These are phyloP conservation scores for Hygrocybe punicea DNA, from an alignment of 768 basidiomycete species.

Conservation along the genomic window DNA sequence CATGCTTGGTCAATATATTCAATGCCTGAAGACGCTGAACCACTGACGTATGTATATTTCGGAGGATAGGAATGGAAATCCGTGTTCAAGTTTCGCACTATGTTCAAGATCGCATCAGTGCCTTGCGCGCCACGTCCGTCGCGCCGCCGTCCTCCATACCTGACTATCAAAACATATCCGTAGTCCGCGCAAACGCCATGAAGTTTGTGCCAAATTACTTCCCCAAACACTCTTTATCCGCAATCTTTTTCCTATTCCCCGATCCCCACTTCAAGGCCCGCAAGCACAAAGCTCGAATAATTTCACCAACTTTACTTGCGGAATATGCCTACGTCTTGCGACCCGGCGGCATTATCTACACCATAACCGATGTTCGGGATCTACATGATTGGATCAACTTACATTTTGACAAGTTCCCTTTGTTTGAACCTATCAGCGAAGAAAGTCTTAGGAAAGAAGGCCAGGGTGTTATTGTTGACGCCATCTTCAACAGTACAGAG, in stretches of 20 bases:
- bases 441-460: slow-evolving; percentile 72
- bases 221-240: slow-evolving; percentile 79
- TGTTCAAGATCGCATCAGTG: slow-evolving; percentile 88
- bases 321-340: slow-evolving; percentile 94
- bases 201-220: slow-evolving; percentile 98
- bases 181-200: slow-evolving; percentile 96
- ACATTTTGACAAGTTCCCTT: slow-evolving; percentile 82
- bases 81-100: slow-evolving; percentile 95
- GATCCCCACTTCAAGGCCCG: slow-evolving; percentile 98
- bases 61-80: slow-evolving; percentile 83
- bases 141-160: slow-evolving; percentile 30
- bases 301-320: slow-evolving; percentile 93
- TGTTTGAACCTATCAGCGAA: slow-evolving; percentile 79
- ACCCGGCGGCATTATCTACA: slow-evolving; percentile 95
- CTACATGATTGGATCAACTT: slow-evolving; percentile 93
- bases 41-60: neutral
- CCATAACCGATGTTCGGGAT: slow-evolving; percentile 94
- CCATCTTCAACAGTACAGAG: slow-evolving; percentile 82
- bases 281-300: slow-evolving; percentile 98
- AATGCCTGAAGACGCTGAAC: neutral
- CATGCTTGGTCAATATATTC: slow-evolving; percentile 73
- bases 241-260: slow-evolving; percentile 97
- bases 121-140: slow-evolving; percentile 68
- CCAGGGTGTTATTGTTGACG: slow-evolving; percentile 74
- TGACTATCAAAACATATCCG: slow-evolving; percentile 82